Evolutionary conservation across 495 filamentous ascomycete genomes (phyloP).

Genomic region (Neurospora sp.): DNA sequence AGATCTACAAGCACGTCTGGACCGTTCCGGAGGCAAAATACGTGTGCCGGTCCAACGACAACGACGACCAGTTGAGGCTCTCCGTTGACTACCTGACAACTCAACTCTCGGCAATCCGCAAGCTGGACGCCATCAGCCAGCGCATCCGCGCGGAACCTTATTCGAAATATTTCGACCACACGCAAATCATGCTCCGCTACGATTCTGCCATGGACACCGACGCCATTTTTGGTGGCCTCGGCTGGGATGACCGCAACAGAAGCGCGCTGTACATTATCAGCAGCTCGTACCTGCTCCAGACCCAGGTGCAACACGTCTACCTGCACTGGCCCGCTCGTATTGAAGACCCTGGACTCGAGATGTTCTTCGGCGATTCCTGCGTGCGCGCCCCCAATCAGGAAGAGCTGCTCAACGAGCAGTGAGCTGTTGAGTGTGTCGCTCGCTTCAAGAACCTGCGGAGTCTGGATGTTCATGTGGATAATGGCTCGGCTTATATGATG

Average conservation of each 20-base stretch:
- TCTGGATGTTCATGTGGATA: not conserved
- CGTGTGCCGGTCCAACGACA: not conserved
- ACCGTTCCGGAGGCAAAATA: not conserved
- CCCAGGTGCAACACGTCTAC: not conserved
- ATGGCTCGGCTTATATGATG: not conserved
- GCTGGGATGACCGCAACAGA: not conserved
- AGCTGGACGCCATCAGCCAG: not conserved
- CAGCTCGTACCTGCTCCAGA: not conserved
- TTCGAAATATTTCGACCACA: not conserved
- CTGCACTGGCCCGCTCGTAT: not conserved
- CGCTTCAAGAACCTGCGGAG: not conserved
- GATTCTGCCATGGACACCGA: too few relatives aligned
- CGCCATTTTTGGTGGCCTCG: too few relatives aligned
- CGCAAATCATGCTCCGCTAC: not conserved
- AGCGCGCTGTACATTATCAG: not conserved
- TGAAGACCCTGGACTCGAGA: too few relatives aligned
- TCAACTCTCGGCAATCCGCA: not conserved
- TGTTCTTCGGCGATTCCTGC: too few relatives aligned
- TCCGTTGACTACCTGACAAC: not conserved
- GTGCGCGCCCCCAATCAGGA: too few relatives aligned
- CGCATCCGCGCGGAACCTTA: not conserved
- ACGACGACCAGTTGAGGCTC: not conserved
- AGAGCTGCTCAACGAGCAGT: not conserved
- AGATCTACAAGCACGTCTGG: not conserved
- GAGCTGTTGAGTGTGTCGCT: not conserved